phyloP scores from a whole-genome alignment of 2,329 filamentous ascomycete species.

The Pseudocercospora vitis region DNA sequence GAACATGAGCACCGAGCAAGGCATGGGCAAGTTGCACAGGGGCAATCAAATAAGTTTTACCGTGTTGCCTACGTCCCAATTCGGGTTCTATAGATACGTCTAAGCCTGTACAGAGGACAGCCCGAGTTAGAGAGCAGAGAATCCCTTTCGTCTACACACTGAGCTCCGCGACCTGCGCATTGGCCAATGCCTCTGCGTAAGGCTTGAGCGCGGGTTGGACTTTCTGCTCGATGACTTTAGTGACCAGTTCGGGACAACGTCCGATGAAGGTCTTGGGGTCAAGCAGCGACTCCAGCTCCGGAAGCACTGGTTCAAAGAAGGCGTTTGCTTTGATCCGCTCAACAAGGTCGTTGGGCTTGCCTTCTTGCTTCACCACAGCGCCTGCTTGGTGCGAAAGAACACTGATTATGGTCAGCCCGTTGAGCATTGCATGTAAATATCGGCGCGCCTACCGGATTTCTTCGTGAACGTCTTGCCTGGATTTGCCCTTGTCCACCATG shows the following conservation, averaged over 20 bases:
- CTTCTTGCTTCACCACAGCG: constrained; percentile 68
- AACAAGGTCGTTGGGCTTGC: constrained; percentile 77
- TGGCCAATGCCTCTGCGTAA: constrained; percentile 34
- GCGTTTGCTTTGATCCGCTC: constrained; percentile 69
- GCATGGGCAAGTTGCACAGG: no score
- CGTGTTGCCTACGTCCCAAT: no score
- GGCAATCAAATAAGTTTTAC: no score
- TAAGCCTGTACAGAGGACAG: no score
- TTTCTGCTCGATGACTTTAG: constrained; percentile 40
- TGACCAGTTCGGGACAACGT: constrained; percentile 42
- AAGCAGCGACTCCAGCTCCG: constrained; percentile 40
- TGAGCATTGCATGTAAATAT: not conserved
- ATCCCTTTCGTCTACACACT: constrained; percentile 26
- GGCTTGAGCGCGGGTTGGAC: constrained; percentile 39
- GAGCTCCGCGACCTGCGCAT: constrained; percentile 33
- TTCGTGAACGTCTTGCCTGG: constrained; percentile 81
- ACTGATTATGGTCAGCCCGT: constrained; percentile 12
- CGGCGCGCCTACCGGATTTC: constrained; percentile 58
- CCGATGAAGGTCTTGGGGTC: constrained; percentile 43
- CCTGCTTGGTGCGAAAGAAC: constrained; percentile 77
- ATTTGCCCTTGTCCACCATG: constrained; percentile 67
- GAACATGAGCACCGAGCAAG: no score
- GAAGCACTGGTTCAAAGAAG: constrained; percentile 63
- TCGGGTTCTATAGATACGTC: no score
- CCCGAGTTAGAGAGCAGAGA: not conserved